Conservation (phyloP, 176 grass and related monocot genomes). For the Paspalum vaginatum region DNA sequence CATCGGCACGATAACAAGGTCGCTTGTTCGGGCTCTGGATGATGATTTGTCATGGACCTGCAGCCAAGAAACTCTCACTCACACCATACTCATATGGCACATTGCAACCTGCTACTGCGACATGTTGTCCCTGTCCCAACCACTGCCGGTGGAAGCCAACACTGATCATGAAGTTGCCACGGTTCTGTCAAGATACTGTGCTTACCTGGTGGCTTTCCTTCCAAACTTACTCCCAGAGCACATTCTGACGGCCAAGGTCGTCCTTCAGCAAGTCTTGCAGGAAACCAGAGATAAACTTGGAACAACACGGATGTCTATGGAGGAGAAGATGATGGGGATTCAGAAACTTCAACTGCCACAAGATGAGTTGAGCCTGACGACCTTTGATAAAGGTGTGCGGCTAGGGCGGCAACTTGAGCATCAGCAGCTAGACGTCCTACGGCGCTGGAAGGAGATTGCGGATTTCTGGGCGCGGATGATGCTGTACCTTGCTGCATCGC, state of each 20-base stretch:
- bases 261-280: background rate
- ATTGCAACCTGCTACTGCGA: background rate
- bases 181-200: background rate
- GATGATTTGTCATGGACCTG: background rate
- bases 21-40: accelerated
- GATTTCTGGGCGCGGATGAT: background rate
- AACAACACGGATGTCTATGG: background rate
- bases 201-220: constrained; percentile 3
- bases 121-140: background rate
- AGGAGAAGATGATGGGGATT: background rate
- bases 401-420: background rate
- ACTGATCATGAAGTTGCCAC: background rate
- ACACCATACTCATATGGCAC: constrained; percentile 21
- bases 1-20: background rate
- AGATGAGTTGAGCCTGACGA: background rate
- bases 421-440: too few species aligned
- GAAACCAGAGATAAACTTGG: background rate
- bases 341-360: background rate
- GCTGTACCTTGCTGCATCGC: background rate
- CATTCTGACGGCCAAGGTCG: background rate
- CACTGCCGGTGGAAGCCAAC: background rate
- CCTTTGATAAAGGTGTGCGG: background rate
- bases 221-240: background rate
- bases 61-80: background rate
- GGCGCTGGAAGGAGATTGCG: background rate